Evolutionary conservation across 2,329 filamentous ascomycete genomes (phyloP).

Genomic region (Beauveria rudraprayagi): DNA sequence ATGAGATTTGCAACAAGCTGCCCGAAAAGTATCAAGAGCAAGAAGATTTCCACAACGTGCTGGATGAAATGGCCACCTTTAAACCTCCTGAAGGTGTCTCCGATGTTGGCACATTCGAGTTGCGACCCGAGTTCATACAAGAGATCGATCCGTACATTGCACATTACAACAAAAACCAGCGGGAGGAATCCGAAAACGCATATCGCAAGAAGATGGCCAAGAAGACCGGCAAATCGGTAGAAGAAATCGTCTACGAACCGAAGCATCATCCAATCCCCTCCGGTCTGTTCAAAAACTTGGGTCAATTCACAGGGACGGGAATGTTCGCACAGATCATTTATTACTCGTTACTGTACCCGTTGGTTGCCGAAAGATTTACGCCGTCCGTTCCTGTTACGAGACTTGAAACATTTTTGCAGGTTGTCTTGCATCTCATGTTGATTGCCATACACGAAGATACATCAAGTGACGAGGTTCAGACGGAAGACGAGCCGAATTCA

Average conservation of each 20-base stretch:
- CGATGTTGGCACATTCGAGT: conserved; percentile 88
- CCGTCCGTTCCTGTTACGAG: conserved; percentile 72
- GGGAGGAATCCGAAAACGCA: conserved; percentile 86
- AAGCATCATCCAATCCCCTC: conserved; percentile 66
- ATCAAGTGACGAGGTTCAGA: conserved; percentile 44
- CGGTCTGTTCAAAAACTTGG: conserved; percentile 68
- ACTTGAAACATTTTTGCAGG: conserved; percentile 84
- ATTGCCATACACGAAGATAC: conserved; percentile 81
- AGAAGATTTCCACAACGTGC: conserved; percentile 75
- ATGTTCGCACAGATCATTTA: conserved; percentile 88
- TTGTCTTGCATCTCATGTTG: conserved; percentile 79
- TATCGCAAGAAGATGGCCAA: conserved; percentile 84
- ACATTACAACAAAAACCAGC: conserved; percentile 93
- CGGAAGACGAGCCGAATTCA: conserved; percentile 45
- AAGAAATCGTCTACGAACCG: conserved; percentile 89
- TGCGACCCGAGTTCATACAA: conserved; percentile 78
- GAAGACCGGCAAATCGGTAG: conserved; percentile 69
- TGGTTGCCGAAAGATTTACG: conserved; percentile 60
- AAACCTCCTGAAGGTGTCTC: conserved; percentile 84
- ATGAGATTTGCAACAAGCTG: conserved; percentile 77
- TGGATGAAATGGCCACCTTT: conserved; percentile 83
- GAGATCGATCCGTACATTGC: conserved; percentile 92
- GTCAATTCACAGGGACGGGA: conserved; percentile 72
- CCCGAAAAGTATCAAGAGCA: conserved; percentile 85
- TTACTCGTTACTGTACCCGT: conserved; percentile 75